Conservation (phyloP, 2,329 filamentous ascomycete genomes). For the Mycosphaerelloides madeirae region DNA sequence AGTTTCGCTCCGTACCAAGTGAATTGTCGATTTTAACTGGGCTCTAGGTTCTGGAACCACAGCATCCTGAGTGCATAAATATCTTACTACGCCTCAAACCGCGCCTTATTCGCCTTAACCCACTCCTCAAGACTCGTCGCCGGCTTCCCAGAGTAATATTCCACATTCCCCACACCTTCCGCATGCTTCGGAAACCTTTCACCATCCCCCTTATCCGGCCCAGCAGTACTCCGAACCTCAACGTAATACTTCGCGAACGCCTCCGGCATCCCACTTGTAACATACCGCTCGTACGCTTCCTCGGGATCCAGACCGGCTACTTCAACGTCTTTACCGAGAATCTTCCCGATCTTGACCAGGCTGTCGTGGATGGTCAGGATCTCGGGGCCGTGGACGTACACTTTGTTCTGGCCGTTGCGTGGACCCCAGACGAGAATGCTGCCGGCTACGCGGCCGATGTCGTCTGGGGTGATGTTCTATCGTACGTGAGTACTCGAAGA, state of each 20-base stretch:
- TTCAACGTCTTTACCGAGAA: slow-evolving; percentile 33
- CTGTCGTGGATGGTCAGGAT: slow-evolving; percentile 30
- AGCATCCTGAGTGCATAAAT: too few relatives aligned
- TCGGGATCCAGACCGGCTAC: slow-evolving; percentile 20
- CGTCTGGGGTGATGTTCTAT: slow-evolving; percentile 39
- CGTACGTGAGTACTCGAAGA: too few relatives aligned
- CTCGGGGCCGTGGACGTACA: slow-evolving; percentile 38
- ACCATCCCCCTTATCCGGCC: not conserved
- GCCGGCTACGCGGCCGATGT: slow-evolving; percentile 45
- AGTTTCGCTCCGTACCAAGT: too few relatives aligned
- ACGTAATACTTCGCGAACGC: slow-evolving; percentile 1
- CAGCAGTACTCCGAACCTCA: not conserved
- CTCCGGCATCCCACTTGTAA: slow-evolving; percentile 1
- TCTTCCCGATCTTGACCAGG: slow-evolving; percentile 27
- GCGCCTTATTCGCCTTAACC: slow-evolving; percentile 29
- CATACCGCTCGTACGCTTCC: slow-evolving; percentile 16
- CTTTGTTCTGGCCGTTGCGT: slow-evolving; percentile 20
- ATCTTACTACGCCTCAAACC: too few relatives aligned
- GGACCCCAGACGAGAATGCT: slow-evolving; percentile 36
- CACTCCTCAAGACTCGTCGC: slow-evolving; percentile 33
- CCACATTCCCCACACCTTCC: slow-evolving; percentile 28
- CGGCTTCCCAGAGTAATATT: slow-evolving; percentile 31
- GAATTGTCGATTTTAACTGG: too few relatives aligned
- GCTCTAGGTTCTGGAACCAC: too few relatives aligned
- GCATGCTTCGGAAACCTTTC: slow-evolving; percentile 8